A percentile compares a stretch with the other conserved stretches of the same genome.
These are phyloP conservation scores for Turnera subulata DNA, from an alignment of 345 rosid species.

Conservation along the genomic window DNA sequence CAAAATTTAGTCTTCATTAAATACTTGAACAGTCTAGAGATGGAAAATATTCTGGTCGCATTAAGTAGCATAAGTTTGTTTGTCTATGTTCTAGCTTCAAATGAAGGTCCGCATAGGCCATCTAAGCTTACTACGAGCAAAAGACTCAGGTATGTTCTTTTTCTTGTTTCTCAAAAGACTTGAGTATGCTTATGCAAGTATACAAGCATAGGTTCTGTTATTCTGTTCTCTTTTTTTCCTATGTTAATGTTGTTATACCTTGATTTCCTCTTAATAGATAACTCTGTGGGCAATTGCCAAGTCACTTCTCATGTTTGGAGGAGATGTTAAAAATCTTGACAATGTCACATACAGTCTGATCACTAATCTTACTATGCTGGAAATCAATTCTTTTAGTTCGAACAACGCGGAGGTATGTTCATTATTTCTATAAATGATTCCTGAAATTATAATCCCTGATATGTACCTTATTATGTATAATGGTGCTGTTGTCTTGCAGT, in stretches of 20 bases:
- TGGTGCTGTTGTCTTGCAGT: constrained; percentile 36
- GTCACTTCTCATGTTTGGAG: constrained; percentile 95
- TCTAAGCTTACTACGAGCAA: constrained; percentile 69
- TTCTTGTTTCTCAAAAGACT: constrained; percentile 6
- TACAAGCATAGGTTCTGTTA: too few relatives aligned
- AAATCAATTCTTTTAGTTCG: constrained; percentile 64
- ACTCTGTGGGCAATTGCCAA: constrained; percentile 91
- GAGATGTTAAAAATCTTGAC: constrained; percentile 77
- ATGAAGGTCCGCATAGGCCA: constrained; percentile 72
- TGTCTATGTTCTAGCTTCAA: constrained; percentile 45
- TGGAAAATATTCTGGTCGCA: neutral
- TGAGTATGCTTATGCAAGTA: neutral
- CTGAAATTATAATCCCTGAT: too few relatives aligned
- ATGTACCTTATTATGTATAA: too few relatives aligned
- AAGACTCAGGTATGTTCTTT: constrained; percentile 62
- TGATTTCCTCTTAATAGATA: constrained; percentile 55
- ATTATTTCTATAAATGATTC: too few relatives aligned
- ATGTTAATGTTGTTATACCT: too few relatives aligned
- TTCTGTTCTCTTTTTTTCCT: too few relatives aligned
- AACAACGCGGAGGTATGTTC: constrained; percentile 69
- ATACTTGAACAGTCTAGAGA: neutral
- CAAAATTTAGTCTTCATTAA: too few relatives aligned
- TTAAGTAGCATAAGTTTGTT: constrained; percentile 10
- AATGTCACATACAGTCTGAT: constrained; percentile 53
- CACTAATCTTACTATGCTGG: constrained; percentile 64